These are phyloP conservation scores for Phoma sp. DNA, from an alignment of 2,329 filamentous ascomycete species.

Conservation along the genomic window DNA sequence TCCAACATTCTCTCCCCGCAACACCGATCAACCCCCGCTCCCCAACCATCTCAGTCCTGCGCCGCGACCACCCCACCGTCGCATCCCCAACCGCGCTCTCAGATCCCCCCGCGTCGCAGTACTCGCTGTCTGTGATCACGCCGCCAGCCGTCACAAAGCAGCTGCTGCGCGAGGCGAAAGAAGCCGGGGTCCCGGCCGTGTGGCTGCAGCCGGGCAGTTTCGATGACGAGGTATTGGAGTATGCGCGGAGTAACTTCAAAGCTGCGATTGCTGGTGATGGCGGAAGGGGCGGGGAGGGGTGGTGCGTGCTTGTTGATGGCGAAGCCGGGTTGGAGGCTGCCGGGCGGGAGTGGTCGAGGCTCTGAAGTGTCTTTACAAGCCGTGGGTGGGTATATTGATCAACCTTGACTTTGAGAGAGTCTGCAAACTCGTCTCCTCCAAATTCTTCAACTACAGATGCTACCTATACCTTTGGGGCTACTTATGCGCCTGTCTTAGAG, in stretches of 20 bases:
- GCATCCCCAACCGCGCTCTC: slow-evolving; percentile 70
- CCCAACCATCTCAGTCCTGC: slow-evolving; percentile 67
- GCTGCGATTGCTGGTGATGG: slow-evolving; percentile 66
- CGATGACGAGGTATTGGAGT: slow-evolving; percentile 75
- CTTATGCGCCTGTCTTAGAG: too few relatives aligned
- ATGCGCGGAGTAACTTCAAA: slow-evolving; percentile 72
- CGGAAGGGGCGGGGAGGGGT: slow-evolving; percentile 44
- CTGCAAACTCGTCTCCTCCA: too few relatives aligned
- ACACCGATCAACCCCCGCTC: slow-evolving; percentile 83
- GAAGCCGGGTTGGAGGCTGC: slow-evolving; percentile 46
- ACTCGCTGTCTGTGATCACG: slow-evolving; percentile 85
- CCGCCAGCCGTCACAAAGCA: slow-evolving; percentile 77
- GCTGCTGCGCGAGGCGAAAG: slow-evolving; percentile 77
- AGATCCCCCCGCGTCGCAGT: slow-evolving; percentile 58
- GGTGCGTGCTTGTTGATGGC: slow-evolving; percentile 52
- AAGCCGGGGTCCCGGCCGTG: slow-evolving; percentile 68
- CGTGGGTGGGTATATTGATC: too few relatives aligned
- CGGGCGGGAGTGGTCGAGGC: slow-evolving; percentile 42
- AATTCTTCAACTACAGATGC: too few relatives aligned
- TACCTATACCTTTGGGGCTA: too few relatives aligned
- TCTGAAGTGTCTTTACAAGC: slow-evolving; percentile 21
- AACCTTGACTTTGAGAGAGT: too few relatives aligned
- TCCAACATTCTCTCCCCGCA: slow-evolving; percentile 74
- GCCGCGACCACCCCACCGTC: slow-evolving; percentile 67
- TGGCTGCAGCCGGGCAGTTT: slow-evolving; percentile 85